Evolutionary conservation across 2,329 filamentous ascomycete species (phyloP).

Genomic region (Claviceps sp.): DNA sequence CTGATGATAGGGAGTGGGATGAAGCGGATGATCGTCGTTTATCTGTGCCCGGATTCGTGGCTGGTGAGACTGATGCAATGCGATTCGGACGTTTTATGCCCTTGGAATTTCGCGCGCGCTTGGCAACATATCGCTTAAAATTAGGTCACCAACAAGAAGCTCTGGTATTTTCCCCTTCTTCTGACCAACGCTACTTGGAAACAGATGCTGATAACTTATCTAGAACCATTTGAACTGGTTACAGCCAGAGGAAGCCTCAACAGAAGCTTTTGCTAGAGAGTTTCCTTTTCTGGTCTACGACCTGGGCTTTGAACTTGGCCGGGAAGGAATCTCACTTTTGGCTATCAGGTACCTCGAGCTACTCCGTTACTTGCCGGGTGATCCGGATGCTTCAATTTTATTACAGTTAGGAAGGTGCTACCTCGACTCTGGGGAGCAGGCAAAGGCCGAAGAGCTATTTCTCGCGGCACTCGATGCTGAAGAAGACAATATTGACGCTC

Average conservation of each 20-base stretch:
- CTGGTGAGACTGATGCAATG: conserved; percentile 35
- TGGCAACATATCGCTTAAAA: conserved; percentile 72
- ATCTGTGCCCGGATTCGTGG: conserved; percentile 46
- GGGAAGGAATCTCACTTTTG: conserved; percentile 13
- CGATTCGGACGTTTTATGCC: conserved; percentile 65
- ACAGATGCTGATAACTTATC: background rate
- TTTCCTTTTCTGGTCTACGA: conserved; percentile 74
- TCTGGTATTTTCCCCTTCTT: conserved; percentile 37
- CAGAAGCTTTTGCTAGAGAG: conserved; percentile 40
- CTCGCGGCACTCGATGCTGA: conserved; percentile 62
- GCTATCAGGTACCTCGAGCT: conserved; percentile 45
- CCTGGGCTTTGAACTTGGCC: conserved; percentile 32
- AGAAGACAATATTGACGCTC: conserved; percentile 58
- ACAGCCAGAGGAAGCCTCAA: conserved; percentile 42
- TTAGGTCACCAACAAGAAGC: conserved; percentile 59
- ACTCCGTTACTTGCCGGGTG: conserved; percentile 34
- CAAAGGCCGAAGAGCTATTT: conserved; percentile 66
- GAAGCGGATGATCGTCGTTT: conserved; percentile 53
- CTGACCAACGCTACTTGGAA: background rate
- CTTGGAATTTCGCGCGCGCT: conserved; percentile 67
- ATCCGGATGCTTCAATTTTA: conserved; percentile 37
- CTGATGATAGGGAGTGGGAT: conserved; percentile 88
- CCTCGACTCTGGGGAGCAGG: conserved; percentile 45
- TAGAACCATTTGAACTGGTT: conserved; percentile 58
- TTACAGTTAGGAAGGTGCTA: conserved; percentile 55